Conservation (phyloP, 768 basidiomycete genomes). For the Leucocoprinus sp. region DNA sequence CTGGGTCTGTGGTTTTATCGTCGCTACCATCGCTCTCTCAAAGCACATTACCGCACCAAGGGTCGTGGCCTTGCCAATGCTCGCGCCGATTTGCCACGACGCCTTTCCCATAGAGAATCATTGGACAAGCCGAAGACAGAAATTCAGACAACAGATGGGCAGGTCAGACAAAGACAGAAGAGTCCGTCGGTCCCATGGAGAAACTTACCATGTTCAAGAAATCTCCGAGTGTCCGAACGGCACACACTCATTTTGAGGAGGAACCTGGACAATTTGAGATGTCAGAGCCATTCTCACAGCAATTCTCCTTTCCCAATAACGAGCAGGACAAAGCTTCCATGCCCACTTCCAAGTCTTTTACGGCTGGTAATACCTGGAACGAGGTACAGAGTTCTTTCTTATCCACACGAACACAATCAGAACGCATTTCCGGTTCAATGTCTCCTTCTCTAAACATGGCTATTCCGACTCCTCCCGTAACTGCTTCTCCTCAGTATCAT, state of each 20-base stretch:
- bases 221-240: slow-evolving; percentile 46
- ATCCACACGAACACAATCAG: slow-evolving; percentile 7
- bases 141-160: slow-evolving; percentile 35
- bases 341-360: slow-evolving; percentile 6
- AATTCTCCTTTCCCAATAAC: slow-evolving; percentile 35
- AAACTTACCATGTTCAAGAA: slow-evolving; percentile 65
- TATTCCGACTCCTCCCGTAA: slow-evolving; percentile 56
- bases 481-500: slow-evolving; percentile 39
- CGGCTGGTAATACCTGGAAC: slow-evolving; percentile 2
- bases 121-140: slow-evolving; percentile 54
- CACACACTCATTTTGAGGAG: slow-evolving; percentile 40
- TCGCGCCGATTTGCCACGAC: slow-evolving; percentile 32
- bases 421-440: slow-evolving; percentile 29
- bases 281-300: slow-evolving; percentile 47
- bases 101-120: slow-evolving; percentile 37
- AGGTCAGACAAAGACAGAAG: slow-evolving; percentile 19
- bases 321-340: slow-evolving; percentile 18
- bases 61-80: slow-evolving; percentile 27
- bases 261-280: slow-evolving; percentile 32
- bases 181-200: slow-evolving; percentile 40
- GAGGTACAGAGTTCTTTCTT: slow-evolving; percentile 6
- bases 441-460: slow-evolving; percentile 43
- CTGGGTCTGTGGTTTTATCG: slow-evolving; percentile 48
- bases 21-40: slow-evolving; percentile 37
- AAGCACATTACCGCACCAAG: slow-evolving; percentile 22